Evolutionary conservation across 495 filamentous ascomycete genomes (phyloP).

Genomic region (Penicillium cinerascens): DNA sequence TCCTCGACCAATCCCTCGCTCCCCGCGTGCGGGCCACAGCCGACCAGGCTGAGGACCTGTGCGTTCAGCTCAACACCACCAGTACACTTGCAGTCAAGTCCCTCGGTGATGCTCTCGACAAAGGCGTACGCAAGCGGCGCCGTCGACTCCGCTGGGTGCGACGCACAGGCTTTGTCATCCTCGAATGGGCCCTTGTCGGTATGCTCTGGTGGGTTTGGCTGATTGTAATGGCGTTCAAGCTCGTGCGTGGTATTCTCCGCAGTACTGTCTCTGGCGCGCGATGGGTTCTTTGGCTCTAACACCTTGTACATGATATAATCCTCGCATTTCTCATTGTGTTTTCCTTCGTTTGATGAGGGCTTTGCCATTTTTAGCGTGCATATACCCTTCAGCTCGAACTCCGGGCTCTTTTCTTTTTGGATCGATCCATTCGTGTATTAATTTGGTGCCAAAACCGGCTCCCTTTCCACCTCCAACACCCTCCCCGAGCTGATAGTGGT

Average conservation of each 20-base stretch:
- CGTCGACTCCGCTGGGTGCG: slow-evolving; percentile 70
- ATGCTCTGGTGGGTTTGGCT: slow-evolving; percentile 85
- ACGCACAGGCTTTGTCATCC: slow-evolving; percentile 61
- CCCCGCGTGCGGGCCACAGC: slow-evolving; percentile 60
- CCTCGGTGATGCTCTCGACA: slow-evolving; percentile 72
- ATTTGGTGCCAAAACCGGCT: not conserved
- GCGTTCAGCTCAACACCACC: slow-evolving; percentile 66
- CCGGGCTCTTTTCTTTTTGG: not conserved
- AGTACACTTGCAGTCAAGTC: slow-evolving; percentile 74
- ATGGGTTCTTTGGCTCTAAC: slow-evolving; percentile 75
- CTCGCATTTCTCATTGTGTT: not conserved
- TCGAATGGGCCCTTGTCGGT: slow-evolving; percentile 77
- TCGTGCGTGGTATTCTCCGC: slow-evolving; percentile 56
- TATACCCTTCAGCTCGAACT: slow-evolving; percentile 5
- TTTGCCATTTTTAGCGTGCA: not conserved
- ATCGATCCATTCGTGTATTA: not conserved
- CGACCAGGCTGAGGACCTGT: slow-evolving; percentile 74
- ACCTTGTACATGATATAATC: not conserved
- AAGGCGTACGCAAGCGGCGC: slow-evolving; percentile 62
- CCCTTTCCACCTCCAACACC: too few relatives aligned
- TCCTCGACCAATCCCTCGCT: slow-evolving; percentile 55
- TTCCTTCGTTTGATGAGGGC: not conserved
- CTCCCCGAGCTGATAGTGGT: too few relatives aligned
- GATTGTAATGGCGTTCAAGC: slow-evolving; percentile 64
- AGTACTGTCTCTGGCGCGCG: slow-evolving; percentile 54